Base-by-base conservation (phyloP, 2,329 filamentous ascomycete genomes). In the Penicillium sp. region DNA sequence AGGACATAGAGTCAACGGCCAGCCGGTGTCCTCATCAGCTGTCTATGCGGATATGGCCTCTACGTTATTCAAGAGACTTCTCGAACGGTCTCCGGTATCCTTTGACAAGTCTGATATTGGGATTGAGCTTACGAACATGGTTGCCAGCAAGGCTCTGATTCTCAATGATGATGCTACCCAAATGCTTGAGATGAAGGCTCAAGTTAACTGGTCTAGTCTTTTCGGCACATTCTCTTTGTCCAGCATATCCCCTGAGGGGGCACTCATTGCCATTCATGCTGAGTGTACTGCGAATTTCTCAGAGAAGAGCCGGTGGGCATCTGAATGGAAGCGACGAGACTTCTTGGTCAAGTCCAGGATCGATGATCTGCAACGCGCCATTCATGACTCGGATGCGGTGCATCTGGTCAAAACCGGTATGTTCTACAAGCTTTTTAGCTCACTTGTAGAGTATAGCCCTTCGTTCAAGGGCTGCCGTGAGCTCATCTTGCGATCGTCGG, bases 351-450 rank as follows among this genome's bases (percentile, higher is more conserved):
- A 87, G 69, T 83, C 81, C 21, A 85, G 87, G 58, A 83, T 90
- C 57, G 31, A 35, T 35, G 31, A 35, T 35, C 7, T 35, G 31
- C 31, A 35, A 35, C 81, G 87, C 23, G 76, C 81, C 23, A 82
- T 89, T 2, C 79, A 83, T 67, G 78, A 85, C 64, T 89, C 87
- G 61, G 88, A 90, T 60, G 79, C 85, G 69, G 89, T 89, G 29
- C 90, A 90, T 74, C 90, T 91, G 78, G 85, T 93, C 65, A 86
- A 90, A 56, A 87, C 90, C 30, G 89, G 89, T 31, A 86, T 92
- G 79, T 89, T 89, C 11, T 95, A 95, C 83, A 93, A 92, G 78
- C 84, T 90, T 58, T 86, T 87, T 78, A 84, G 84, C 70, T 80
- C 83, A 56, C 78, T 87, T 21, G 85, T 86, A 46, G 82, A 81